Evolutionary conservation across 345 rosid genomes (phyloP), one percentile per base, ranked within the genome.

Genomic region (Lagerstroemia speciosa): DNA sequence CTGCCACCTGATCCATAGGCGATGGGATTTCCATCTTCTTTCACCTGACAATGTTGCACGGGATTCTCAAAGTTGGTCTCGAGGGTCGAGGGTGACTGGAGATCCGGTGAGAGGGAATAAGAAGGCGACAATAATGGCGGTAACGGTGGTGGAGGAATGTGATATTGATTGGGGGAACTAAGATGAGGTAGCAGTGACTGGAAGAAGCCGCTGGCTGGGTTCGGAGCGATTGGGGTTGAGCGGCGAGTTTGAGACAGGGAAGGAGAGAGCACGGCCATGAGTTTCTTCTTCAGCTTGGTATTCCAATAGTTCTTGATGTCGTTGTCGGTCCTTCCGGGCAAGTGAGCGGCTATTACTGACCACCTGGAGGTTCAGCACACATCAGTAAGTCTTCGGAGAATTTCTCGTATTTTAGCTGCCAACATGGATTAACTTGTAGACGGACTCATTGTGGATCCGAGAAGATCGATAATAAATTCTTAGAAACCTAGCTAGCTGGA

Each of bases 231-330:
- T n/a, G n/a, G n/a, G n/a, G n/a, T n/a, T n/a, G n/a, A n/a, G n/a
- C n/a, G n/a, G n/a, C n/a, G n/a, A n/a, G n/a, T n/a, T n/a, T n/a
- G n/a, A n/a, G n/a, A n/a, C n/a, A n/a, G n/a, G n/a, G n/a, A n/a
- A n/a, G n/a, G n/a, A n/a, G n/a, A n/a, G n/a, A n/a, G n/a, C n/a
- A n/a, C n/a, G n/a, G 69, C 74, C 77, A 84, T 78, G 45, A 91
- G 83, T 69, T 90, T 88, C 89, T 86, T 90, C 85, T 90, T 90
- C 32, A 90, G 84, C 79, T 85, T 90, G 26, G 96, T 88, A 82
- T 88, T 90, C 93, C 93, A 90, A 68, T 90, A 83, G 76, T 90
- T 90, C 72, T 90, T 90, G 69, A 88, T 85, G 74, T 90, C 96
- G 70, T 90, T 90, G 57, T 87, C 96, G 58, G 96, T 90, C 77